phyloP scores from a whole-genome alignment of 2,329 filamentous ascomycete species.

The Curvularia sp. region DNA sequence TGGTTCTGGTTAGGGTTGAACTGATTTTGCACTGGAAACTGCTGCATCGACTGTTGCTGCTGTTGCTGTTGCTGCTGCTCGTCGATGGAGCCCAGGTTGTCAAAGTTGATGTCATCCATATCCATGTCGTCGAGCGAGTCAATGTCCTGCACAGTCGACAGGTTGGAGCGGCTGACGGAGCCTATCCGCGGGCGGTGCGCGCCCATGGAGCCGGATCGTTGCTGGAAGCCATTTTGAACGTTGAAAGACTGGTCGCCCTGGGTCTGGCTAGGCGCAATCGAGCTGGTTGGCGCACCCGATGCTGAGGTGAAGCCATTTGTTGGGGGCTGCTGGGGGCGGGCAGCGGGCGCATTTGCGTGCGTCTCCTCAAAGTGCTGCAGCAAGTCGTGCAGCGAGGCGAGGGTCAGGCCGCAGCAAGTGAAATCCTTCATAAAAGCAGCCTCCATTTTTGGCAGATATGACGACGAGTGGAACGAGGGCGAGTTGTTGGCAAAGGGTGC shows the following conservation, averaged over 20 bases:
- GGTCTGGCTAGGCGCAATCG: conserved; percentile 55
- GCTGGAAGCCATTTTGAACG: conserved; percentile 49
- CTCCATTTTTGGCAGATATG: conserved; percentile 94
- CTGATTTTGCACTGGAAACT: conserved; percentile 61
- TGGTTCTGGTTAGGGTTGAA: conserved; percentile 58
- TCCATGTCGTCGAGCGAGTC: conserved; percentile 93
- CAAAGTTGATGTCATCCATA: conserved; percentile 93
- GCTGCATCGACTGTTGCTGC: conserved; percentile 63
- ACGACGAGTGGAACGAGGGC: conserved; percentile 95
- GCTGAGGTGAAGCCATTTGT: conserved; percentile 51
- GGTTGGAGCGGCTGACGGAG: conserved; percentile 50
- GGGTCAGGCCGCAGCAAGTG: conserved; percentile 87
- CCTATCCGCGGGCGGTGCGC: conserved; percentile 50
- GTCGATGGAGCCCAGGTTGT: conserved; percentile 70
- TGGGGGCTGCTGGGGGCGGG: conserved; percentile 58
- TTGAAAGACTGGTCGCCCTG: conserved; percentile 47
- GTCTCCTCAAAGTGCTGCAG: conserved; percentile 96
- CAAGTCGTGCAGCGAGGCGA: conserved; percentile 91
- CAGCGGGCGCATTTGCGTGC: conserved; percentile 74
- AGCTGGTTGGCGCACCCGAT: conserved; percentile 39
- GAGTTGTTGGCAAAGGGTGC: conserved; percentile 78
- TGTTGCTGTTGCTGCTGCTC: conserved; percentile 71
- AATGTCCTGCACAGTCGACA: conserved; percentile 65
- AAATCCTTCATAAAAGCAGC: conserved; percentile 98
- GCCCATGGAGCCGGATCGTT: conserved; percentile 49